Base-by-base conservation (phyloP, 108 stramenopile genomes). In the Cyclotella sp. region DNA sequence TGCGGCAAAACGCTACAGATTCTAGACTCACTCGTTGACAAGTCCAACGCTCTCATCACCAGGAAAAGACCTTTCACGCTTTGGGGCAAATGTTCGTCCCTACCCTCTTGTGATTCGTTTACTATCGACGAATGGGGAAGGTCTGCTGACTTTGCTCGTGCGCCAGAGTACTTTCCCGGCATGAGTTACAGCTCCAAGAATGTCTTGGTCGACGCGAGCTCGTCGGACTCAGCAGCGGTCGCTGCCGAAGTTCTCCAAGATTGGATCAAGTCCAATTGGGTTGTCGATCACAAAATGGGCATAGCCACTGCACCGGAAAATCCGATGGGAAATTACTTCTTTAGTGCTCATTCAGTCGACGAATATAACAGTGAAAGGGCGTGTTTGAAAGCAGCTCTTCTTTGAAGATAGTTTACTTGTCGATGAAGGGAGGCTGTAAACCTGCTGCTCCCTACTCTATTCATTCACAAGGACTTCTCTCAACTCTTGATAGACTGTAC, bases 181-280 rank as follows among this genome's bases (percentile, higher is more conserved):
- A 82, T 82, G 81, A 65, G 64, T 29, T 82, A 72, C 49, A 82
- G 81, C 54, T 82, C 81, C 26, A 82, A 82, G 74, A 75, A 40
- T 30, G 46, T 67, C 70, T 66, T 67, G 0, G 55, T 16, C 39
- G 45, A 71, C 21, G 70, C 64, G 15, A 49, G 22, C 42, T 42
- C 69, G 5, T 54, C 47, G 40, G 39, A 67, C 26, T 52, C 73
- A 34, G 70, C 73, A 12, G 21, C 49, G 16, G 74, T 70, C 40
- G 81, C 81, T 18, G 74, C 74, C 15, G 47, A 66, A 41, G 70
- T 75, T 19, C 81, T 82, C 21, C 60, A 75, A 34, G 81, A 82
- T 63, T 82, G 81, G 81, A 71, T 82, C 63, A 75, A 75, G 41
- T 65, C 62, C 30, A 62, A 82, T 64, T 82, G 81, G 81, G 46